A percentile compares a stretch with the other conserved stretches of the same genome.
phyloP scores from a whole-genome alignment of 805 yeast species.

The Spathaspora girioi region DNA sequence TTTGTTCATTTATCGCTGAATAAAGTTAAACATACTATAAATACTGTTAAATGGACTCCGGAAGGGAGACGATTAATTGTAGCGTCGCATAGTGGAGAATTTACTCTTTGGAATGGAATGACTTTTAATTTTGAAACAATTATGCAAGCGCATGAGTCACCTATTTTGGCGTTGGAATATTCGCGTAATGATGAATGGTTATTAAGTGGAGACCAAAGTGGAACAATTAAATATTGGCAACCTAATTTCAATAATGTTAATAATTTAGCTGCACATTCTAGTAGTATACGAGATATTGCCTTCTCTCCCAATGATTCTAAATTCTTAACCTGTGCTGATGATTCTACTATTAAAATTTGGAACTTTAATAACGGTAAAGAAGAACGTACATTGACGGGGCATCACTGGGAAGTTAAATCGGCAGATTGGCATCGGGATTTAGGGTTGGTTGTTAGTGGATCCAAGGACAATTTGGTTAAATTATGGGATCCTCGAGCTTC shows the following conservation, averaged over 20 bases:
- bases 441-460: conserved; percentile 87
- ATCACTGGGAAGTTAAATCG: conserved; percentile 98
- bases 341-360: conserved; percentile 87
- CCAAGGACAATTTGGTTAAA: conserved; percentile 90
- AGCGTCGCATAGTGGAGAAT: conserved; percentile 91
- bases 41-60: conserved; percentile 93
- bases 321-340: conserved; percentile 94
- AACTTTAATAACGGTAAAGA: conserved; percentile 85
- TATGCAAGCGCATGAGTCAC: conserved; percentile 97
- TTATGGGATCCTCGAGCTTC: conserved; percentile 94
- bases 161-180: conserved; percentile 75
- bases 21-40: conserved; percentile 87
- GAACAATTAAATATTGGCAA: conserved; percentile 92
- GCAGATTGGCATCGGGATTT: conserved; percentile 94
- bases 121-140: conserved; percentile 94
- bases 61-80: conserved; percentile 89
- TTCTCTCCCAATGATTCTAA: conserved; percentile 89
- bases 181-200: conserved; percentile 94
- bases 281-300: conserved; percentile 80
- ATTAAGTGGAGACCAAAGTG: conserved; percentile 90
- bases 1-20: conserved; percentile 89
- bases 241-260: conserved; percentile 96
- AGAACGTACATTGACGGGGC: conserved; percentile 80
- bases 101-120: conserved; percentile 94
- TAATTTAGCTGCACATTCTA: conserved; percentile 67